Base-by-base conservation (phyloP, 306 rosid genomes). In the Dryas drummondii region DNA sequence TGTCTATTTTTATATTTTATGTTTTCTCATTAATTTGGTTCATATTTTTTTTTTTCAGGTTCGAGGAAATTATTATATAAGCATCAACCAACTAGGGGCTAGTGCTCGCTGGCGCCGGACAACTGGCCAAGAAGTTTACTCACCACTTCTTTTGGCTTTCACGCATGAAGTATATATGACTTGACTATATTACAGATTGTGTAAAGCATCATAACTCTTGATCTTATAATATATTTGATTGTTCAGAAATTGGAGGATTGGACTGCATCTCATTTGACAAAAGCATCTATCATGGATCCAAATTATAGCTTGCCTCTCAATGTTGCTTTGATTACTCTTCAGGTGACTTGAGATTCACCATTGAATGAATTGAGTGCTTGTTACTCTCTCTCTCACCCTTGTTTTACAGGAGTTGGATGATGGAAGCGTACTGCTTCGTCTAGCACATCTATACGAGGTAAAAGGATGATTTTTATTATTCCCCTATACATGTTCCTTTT, bases 361-460 rank as follows among this genome's bases (percentile, higher is more conserved):
- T 26, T 2, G 62, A 57, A 17, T 22, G 37, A 57, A 57, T 57
- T 7, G 27, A 59, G 4, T 9, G 64, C 72, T n/a, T 75, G 42
- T 68, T 16, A 68, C 66, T 22, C 68, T 41, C 54, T 79, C 71
- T 59, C 53, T 41, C 27, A 52, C 73, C 51, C 52, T 48, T 51
- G 3, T 62, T 77, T 22, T 57, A 55, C 69, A 90, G 96, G 96
- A 83, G 85, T 82, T 93, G 91, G 84, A 89, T 61, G 91, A 76
- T 58, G 91, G 87, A 77, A 56, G 59, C 66, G 97, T 89, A 17
- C 87, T 93, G 48, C 86, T 91, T 64, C 93, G 91, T 56, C 82
- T 93, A 83, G 96, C 98, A 17, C 98, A 91, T 81, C 84, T 91
- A 15, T 91, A 89, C 4, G 98, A 91, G 93, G 96, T 90, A 80